Base-by-base conservation (phyloP, 805 yeast species). In the Metschnikowia lochheadii region DNA sequence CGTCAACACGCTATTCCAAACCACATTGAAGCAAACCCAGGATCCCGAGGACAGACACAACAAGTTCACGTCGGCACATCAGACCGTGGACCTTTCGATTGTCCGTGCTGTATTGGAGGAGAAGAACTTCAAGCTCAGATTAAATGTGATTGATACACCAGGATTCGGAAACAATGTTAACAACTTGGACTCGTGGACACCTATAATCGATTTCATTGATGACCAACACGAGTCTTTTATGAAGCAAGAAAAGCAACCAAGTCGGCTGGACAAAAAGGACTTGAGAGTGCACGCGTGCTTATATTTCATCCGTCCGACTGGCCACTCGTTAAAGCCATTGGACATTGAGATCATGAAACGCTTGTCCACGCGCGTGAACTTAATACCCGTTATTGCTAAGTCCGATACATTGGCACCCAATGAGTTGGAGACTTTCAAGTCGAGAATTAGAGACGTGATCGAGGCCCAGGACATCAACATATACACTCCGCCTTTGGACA, bases 221-320 rank as follows among this genome's bases (percentile, higher is more conserved):
- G 95, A 89, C 64, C 97, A 90, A 72, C 94, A 89, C 63, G 90
- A 85, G 62, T 78, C 86, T 21, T 89, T 72, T 66, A 86, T 90
- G 92, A 87, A 87, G 66, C 96, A 88, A 67, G 97, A 90, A 65
- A 94, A 89, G 64, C 98, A 91, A 71, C 98, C 98, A 33, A 68
- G 66, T 46, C 82, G 98, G 68, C 52, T 48, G 2, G 70, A 70
- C 38, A 81, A 77, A 63, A 85, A 84, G 59, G 97, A 91, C 69
- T 72, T 89, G 56, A 81, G 97, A 62, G 96, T 91, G 34, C 96
- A 91, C 63, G 96, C 90, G 2, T 88, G 95, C 66, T 72, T 91
- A 42, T 91, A 90, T 70, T 90, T 91, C 65, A 85, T 91, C 56
- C 83, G 92, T 64, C 97, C 97, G 41, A 87, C 95, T 1, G 96